Conservation (phyloP, 2,329 filamentous ascomycete species). For the Tolypocladium paradoxum region DNA sequence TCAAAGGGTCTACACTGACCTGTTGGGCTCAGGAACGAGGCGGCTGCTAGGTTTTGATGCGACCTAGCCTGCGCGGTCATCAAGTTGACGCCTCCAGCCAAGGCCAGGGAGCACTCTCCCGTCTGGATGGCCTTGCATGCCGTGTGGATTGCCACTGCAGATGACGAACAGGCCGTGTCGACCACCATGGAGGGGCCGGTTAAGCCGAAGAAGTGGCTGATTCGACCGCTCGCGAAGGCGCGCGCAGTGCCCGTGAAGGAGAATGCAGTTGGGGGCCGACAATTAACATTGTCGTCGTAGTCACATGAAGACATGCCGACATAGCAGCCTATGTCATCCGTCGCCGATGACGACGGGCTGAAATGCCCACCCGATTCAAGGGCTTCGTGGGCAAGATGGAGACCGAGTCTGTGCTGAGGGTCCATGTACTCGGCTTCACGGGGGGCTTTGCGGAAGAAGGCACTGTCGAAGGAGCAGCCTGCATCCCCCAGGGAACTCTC, state of each 20-base stretch:
- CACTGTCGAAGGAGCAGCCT: conserved; percentile 10
- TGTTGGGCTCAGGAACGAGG: conserved; percentile 14
- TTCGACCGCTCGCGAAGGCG: conserved; percentile 19
- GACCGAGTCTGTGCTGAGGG: conserved; percentile 20
- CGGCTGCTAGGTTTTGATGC: conserved; percentile 10
- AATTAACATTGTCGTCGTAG: conserved; percentile 13
- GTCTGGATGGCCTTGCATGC: conserved; percentile 17
- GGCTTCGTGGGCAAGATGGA: conserved; percentile 25
- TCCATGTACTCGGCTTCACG: conserved; percentile 19
- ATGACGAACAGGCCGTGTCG: conserved; percentile 27
- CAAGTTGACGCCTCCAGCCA: conserved; percentile 29
- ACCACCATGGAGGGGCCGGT: conserved; percentile 20
- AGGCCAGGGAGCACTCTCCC: conserved; percentile 19
- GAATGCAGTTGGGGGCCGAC: conserved; percentile 19
- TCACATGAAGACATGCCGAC: conserved; percentile 12
- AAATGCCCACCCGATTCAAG: conserved; percentile 11
- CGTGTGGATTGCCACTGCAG: conserved; percentile 21
- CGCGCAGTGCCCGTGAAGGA: conserved; percentile 19
- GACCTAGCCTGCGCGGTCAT: conserved; percentile 15
- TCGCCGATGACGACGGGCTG: background rate
- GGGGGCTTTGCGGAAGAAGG: conserved; percentile 17
- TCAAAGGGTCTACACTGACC: conserved; percentile 18
- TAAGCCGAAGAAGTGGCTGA: conserved; percentile 25
- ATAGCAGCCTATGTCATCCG: conserved; percentile 13
- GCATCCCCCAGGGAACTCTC: conserved; percentile 9